Base-by-base conservation (phyloP, 495 filamentous ascomycete species). In the Letharia columbiana region DNA sequence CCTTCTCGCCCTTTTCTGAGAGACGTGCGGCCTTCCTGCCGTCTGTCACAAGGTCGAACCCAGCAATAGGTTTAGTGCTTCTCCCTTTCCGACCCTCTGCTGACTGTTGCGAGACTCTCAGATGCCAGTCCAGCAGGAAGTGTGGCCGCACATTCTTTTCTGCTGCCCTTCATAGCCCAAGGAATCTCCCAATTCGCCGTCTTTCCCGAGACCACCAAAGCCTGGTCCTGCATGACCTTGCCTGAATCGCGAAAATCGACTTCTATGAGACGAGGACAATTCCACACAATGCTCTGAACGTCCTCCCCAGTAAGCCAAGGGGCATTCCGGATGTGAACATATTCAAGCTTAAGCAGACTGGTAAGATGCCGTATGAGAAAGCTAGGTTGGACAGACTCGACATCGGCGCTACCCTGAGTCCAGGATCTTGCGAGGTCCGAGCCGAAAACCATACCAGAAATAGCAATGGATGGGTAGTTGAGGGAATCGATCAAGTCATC, bases 381-480 rank as follows among this genome's bases (percentile, higher is more conserved):
- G 39, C 44, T 40, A 15, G 44, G 23, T 39, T 15, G 28, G 23
- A 61, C n/a, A 45, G 56, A 37, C 12, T 60, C 23, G 31, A 45
- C 56, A 41, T 66, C 64, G 33, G 44, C 45, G 33, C 64, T 66
- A 41, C 39, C 15, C 10, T 28, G 37, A 13, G 57, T 61, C 57
- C 57, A 66, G 31, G 64, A 66, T 40, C n/a, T 50, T 49, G 57
- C 50, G 35, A 61, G n/a, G 44, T 66, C 57, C 33, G 64, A 66
- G 42, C 35, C 64, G 45, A 66, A 66, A 40, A 66, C 45, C 33
- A 50, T 13, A 20, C 23, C 44, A 28, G 64, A 66, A 4, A 40
- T 13, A 5, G 64, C 45, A 49, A 33, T 42, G 15, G 64, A 58
- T 41, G 57, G 64, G 44, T 47, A 61, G 3, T 23, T 39, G 8